Evolutionary conservation across 78 protist species (phyloP).

Genomic region (Acrasis kona): DNA sequence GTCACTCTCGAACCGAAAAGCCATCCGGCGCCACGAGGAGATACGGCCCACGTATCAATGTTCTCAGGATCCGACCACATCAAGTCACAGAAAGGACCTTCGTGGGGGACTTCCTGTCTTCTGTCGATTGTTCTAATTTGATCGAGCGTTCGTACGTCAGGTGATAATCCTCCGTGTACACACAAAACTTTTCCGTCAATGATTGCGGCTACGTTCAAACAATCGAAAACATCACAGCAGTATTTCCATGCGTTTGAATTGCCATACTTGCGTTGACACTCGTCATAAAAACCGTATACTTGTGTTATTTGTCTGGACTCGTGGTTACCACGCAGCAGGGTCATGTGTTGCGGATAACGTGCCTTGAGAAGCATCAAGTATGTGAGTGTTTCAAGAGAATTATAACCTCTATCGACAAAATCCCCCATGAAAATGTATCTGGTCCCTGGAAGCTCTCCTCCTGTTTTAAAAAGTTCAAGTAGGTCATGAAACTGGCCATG

Average conservation of each 20-base stretch:
- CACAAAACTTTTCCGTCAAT: conserved; percentile 88
- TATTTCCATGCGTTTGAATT: conserved; percentile 92
- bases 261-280: conserved; percentile 96
- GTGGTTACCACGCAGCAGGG: conserved; percentile 98
- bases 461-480: conserved; percentile 83
- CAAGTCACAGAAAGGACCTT: conserved; percentile 70
- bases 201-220: conserved; percentile 84
- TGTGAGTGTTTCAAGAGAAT: conserved; percentile 91
- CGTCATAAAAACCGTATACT: conserved; percentile 99
- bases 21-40: conserved; percentile 40
- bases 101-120: conserved; percentile 46
- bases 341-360: conserved; percentile 88
- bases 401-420: conserved; percentile 97
- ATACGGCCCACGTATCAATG: conserved; percentile 5
- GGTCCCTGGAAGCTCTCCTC: conserved; percentile 87
- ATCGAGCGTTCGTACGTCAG: conserved; percentile 24
- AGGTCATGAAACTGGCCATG: conserved; percentile 97
- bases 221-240: conserved; percentile 97
- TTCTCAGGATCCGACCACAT: conserved; percentile 65
- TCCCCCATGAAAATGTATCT: conserved; percentile 97
- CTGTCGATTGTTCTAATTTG: conserved; percentile 37
- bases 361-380: conserved; percentile 94
- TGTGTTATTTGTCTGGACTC: conserved; percentile 98
- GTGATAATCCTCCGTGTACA: conserved; percentile 95
- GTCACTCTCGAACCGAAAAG: conserved; percentile 39